These are phyloP conservation scores for Stephanodiscus minutulus DNA, from an alignment of 108 stramenopile genomes.

Conservation along the genomic window DNA sequence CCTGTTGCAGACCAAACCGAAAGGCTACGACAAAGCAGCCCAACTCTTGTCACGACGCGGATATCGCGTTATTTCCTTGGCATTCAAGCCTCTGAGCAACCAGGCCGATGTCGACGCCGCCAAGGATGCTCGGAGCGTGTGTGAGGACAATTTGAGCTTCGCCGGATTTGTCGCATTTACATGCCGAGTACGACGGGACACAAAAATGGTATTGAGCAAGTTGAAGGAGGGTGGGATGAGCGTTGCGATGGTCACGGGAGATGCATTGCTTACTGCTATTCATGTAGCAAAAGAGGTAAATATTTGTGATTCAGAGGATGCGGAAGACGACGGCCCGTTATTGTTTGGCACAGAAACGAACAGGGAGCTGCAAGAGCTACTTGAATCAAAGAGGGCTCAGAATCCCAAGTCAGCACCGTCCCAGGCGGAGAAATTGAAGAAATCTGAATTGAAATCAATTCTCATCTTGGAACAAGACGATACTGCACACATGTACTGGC, in stretches of 20 bases:
- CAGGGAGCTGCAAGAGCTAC: slow-evolving; percentile 60
- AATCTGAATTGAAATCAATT: slow-evolving; percentile 57
- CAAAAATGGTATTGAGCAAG: slow-evolving; percentile 67
- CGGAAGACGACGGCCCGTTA: slow-evolving; percentile 25
- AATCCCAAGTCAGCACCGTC: slow-evolving; percentile 6
- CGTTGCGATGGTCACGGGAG: slow-evolving; percentile 96
- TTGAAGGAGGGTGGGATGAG: slow-evolving; percentile 88
- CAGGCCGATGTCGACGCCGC: slow-evolving; percentile 57
- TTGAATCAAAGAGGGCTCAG: slow-evolving; percentile 44
- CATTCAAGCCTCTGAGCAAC: slow-evolving; percentile 70
- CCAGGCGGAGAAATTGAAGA: slow-evolving; percentile 14
- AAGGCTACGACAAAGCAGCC: slow-evolving; percentile 77
- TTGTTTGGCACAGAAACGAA: slow-evolving; percentile 42
- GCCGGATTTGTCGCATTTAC: slow-evolving; percentile 97
- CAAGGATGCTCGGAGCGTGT: slow-evolving; percentile 61
- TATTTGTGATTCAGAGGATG: slow-evolving; percentile 60
- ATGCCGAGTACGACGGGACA: slow-evolving; percentile 93
- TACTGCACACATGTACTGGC: slow-evolving; percentile 70
- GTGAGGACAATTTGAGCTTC: slow-evolving; percentile 79
- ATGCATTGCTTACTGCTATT: slow-evolving; percentile 92
- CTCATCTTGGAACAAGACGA: slow-evolving; percentile 74
- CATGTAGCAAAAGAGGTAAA: slow-evolving; percentile 94
- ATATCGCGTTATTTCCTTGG: slow-evolving; percentile 93
- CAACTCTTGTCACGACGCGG: slow-evolving; percentile 75
- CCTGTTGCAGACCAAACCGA: slow-evolving; percentile 66